Conservation (phyloP, 768 basidiomycete species). For the Rhodotorula babjevae region DNA sequence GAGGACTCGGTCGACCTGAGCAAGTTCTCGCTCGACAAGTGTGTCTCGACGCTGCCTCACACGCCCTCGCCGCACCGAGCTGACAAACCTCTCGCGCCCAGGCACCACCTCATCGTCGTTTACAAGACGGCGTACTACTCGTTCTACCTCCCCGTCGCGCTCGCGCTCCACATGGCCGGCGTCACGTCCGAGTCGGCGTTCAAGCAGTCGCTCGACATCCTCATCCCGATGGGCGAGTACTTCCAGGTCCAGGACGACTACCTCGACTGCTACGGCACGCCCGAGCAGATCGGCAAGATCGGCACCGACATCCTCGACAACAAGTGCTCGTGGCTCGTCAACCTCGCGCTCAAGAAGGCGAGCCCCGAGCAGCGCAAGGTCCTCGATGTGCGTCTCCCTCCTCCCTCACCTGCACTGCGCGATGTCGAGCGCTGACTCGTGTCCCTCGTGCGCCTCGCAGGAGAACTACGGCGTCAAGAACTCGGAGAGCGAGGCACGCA, state of each 20-base stretch:
- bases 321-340: slow-evolving; percentile 97
- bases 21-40: slow-evolving; percentile 85
- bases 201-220: slow-evolving; percentile 68
- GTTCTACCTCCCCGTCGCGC: slow-evolving; percentile 96
- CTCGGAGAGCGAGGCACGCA: slow-evolving; percentile 56
- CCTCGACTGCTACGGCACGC: slow-evolving; percentile 83
- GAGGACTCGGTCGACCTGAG: slow-evolving; percentile 79
- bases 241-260: slow-evolving; percentile 99
- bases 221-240: slow-evolving; percentile 90
- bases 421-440: not conserved
- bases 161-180: slow-evolving; percentile 72
- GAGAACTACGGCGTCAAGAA: slow-evolving; percentile 64
- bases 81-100: slow-evolving; percentile 44
- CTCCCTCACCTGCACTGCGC: too few relatives aligned
- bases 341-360: slow-evolving; percentile 63
- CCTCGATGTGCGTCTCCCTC: slow-evolving; percentile 48
- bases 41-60: slow-evolving; percentile 37
- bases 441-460: slow-evolving; percentile 51
- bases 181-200: slow-evolving; percentile 58
- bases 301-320: slow-evolving; percentile 98
- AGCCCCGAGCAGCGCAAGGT: slow-evolving; percentile 51
- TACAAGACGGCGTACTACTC: slow-evolving; percentile 99
- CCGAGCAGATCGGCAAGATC: slow-evolving; percentile 90
- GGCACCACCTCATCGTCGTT: slow-evolving; percentile 84
- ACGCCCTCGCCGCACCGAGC: too few relatives aligned